These are phyloP conservation scores for Neonectria hederae DNA, from an alignment of 2,329 filamentous ascomycete species.

Conservation along the genomic window DNA sequence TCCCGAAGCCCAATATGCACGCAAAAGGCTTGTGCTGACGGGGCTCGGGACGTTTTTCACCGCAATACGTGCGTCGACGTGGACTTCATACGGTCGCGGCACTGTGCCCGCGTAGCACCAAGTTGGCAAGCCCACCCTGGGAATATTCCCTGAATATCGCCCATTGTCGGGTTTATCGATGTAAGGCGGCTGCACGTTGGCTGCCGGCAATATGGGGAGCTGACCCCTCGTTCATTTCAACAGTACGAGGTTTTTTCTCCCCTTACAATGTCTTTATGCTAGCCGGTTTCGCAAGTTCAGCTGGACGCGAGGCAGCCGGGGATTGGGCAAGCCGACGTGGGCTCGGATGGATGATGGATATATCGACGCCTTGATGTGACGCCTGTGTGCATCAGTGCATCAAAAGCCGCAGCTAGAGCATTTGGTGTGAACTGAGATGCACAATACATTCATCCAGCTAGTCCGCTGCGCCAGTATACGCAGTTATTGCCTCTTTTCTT, in stretches of 20 bases:
- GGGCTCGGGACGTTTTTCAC: not conserved
- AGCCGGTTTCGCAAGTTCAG: not conserved
- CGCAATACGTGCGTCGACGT: not conserved
- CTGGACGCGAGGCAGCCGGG: not conserved
- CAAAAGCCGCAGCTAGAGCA: not conserved
- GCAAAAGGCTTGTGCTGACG: not conserved
- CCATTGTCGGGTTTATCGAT: conserved; percentile 4
- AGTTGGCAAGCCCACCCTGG: not conserved
- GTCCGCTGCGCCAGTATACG: no score
- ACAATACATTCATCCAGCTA: no score
- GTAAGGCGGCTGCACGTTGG: conserved; percentile 10
- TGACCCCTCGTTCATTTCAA: not conserved
- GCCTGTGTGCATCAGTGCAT: not conserved
- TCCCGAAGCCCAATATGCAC: conserved; percentile 12
- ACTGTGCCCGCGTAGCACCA: not conserved
- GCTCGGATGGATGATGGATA: no score
- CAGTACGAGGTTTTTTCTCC: not conserved
- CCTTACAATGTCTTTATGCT: not conserved
- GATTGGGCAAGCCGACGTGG: not conserved
- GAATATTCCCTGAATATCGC: not conserved
- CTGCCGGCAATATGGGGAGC: not conserved
- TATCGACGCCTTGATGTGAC: no score
- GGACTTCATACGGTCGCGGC: not conserved
- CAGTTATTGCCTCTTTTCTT: not conserved
- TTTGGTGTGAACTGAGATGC: no score